A percentile compares a stretch with the other conserved stretches of the same genome.
Evolutionary conservation across 2,329 filamentous ascomycete genomes (phyloP).

Genomic region (Verticillium tricorpus): DNA sequence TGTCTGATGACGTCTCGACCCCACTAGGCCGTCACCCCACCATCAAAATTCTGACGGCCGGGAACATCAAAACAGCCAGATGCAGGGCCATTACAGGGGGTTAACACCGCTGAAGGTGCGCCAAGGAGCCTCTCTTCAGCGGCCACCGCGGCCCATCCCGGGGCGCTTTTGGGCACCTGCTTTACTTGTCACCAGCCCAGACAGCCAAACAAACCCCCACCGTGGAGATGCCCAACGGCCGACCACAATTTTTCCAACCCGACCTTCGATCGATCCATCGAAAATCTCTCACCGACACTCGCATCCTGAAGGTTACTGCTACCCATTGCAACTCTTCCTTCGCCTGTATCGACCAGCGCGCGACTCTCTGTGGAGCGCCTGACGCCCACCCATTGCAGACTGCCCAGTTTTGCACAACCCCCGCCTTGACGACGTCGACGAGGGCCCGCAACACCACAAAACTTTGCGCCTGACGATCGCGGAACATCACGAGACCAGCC

Average conservation of each 20-base stretch:
- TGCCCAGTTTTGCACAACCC: slow-evolving; percentile 11
- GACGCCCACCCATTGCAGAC: background rate
- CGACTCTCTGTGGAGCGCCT: background rate
- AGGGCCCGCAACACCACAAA: slow-evolving; percentile 10
- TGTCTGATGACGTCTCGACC: background rate
- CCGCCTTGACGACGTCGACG: slow-evolving; percentile 18
- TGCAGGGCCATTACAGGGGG: background rate
- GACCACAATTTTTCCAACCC: background rate
- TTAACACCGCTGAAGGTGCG: background rate
- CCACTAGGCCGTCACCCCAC: background rate
- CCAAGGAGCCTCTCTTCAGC: background rate
- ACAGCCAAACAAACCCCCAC: background rate
- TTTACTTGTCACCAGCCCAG: background rate
- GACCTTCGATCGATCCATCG: background rate
- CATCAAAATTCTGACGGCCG: background rate
- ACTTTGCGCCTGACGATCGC: background rate
- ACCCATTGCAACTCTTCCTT: background rate
- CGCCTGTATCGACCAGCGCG: background rate
- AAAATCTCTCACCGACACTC: background rate
- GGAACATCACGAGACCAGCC: background rate
- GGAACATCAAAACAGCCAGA: background rate
- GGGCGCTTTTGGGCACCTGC: background rate
- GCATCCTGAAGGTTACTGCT: background rate
- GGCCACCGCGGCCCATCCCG: background rate
- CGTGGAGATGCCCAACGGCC: background rate